These are phyloP conservation scores for Sporisorium exsertum DNA, from an alignment of 1,284 basidiomycete genomes.

Conservation along the genomic window DNA sequence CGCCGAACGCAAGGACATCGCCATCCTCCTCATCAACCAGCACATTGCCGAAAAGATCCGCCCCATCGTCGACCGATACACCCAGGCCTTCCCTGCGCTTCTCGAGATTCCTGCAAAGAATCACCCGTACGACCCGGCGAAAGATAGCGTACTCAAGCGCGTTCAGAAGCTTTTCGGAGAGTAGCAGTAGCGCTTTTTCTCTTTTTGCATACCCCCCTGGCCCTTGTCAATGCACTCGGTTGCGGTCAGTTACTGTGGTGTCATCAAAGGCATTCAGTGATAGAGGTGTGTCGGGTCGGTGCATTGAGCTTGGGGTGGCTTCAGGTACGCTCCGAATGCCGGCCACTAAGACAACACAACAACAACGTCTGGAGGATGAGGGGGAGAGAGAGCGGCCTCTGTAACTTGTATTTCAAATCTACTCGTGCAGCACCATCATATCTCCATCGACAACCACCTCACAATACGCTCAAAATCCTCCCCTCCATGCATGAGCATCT, in stretches of 20 bases:
- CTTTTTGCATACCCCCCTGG: no score
- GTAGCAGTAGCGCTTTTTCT: background rate
- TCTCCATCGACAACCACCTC: constrained; percentile 37
- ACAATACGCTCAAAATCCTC: constrained; percentile 36
- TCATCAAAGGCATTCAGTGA: no score
- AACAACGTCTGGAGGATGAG: no score
- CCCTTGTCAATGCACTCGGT: no score
- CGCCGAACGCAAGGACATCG: constrained; percentile 64
- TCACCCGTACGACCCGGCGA: constrained; percentile 80
- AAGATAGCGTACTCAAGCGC: constrained; percentile 95
- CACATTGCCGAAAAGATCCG: constrained; percentile 85
- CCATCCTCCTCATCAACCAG: constrained; percentile 68
- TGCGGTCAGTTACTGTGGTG: no score
- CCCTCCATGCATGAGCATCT: constrained; percentile 59
- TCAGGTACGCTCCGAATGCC: no score
- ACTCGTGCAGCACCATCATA: constrained; percentile 8
- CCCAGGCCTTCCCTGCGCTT: constrained; percentile 93
- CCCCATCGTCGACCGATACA: constrained; percentile 92
- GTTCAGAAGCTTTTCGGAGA: constrained; percentile 77
- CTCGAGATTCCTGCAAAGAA: constrained; percentile 96
- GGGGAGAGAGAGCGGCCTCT: background rate
- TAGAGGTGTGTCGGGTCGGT: no score
- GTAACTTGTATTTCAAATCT: background rate
- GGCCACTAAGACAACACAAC: no score
- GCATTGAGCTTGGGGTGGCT: no score